Base-by-base conservation (phyloP, 768 basidiomycete species). In the Auriculariales sp. region DNA sequence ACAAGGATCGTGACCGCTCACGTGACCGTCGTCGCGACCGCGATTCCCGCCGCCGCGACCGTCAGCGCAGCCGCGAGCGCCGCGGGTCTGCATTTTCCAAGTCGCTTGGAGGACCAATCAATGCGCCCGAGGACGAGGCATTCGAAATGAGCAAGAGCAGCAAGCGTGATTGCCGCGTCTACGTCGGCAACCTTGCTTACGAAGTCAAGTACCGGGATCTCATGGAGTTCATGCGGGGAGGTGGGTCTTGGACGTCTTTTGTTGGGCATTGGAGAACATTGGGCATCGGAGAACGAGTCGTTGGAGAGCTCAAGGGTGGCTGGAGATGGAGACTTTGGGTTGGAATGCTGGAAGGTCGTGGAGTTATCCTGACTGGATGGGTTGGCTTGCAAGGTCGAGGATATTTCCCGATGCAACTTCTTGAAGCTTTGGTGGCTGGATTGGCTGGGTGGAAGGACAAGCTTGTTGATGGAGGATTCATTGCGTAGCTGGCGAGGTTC, bases 161-260 rank as follows among this genome's bases (percentile, higher is more conserved):
- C 83, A 90, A 93, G 77, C 79, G 89, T 70, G 95, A 98, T 75
- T 91, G 97, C 66, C 77, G 94, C 58, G 91, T 98, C 60, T 99
- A 99, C 61, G 90, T 97, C 66, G 94, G 95, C 62, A 99, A 99
- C 67, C 79, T 99, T 68, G 90, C 88, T 64, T 99, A 97, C 74
- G 89, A 94, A 66, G 89, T 92, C 81, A 93, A 84, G 71, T 98
- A 94, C 71, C 79, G 91, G 69, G 95, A 98, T 73, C 75, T 99
- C 68, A 91, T 93, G 79, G 91, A 97, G 81, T 97, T 95, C 66
- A 94, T 95, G 91, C 78, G 88, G 83, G 88, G 89, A 91, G 92
- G 93, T 95, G 88, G 84, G 93, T 92, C 70, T 79, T 78, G 79
- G 81, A 76, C 66, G 68, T 69, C 60, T 66, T 52, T 53, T 52